phyloP scores from a whole-genome alignment of 768 basidiomycete species.

The Mycena epipterygia region DNA sequence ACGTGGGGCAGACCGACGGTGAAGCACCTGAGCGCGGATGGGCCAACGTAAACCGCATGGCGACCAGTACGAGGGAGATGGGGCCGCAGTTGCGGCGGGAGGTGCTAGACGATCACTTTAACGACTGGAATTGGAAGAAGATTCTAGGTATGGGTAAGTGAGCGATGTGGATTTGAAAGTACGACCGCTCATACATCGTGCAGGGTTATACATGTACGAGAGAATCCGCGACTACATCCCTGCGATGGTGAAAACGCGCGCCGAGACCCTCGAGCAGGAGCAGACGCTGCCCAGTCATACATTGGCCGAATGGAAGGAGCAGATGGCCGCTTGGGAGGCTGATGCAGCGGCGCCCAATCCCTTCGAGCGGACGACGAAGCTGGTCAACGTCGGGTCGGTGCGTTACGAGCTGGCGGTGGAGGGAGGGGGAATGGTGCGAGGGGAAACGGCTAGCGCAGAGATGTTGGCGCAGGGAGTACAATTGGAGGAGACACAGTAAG shows the following conservation, averaged over 20 bases:
- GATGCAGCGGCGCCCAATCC: neutral
- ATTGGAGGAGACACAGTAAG: constrained; percentile 10
- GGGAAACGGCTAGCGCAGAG: constrained; percentile 4
- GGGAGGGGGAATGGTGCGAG: neutral
- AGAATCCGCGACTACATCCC: neutral
- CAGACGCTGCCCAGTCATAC: neutral
- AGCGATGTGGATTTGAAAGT: neutral
- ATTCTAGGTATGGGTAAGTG: constrained; percentile 17
- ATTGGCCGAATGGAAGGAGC: neutral
- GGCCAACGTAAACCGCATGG: constrained; percentile 44
- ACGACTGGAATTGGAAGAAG: constrained; percentile 29
- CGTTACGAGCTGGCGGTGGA: constrained; percentile 2
- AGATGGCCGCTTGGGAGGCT: neutral
- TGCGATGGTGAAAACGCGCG: neutral
- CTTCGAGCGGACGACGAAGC: neutral
- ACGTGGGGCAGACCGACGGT: constrained; percentile 53
- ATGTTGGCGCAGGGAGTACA: constrained; percentile 9
- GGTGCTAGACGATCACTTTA: constrained; percentile 22
- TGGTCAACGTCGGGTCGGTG: neutral
- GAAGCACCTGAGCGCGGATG: constrained; percentile 52
- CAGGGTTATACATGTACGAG: neutral
- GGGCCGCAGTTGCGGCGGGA: constrained; percentile 37
- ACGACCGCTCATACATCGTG: neutral
- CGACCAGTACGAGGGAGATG: constrained; percentile 56
- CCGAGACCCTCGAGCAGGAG: neutral